Conservation (phyloP, 75 land plant genomes). For the Adiantum capillusveneris region DNA sequence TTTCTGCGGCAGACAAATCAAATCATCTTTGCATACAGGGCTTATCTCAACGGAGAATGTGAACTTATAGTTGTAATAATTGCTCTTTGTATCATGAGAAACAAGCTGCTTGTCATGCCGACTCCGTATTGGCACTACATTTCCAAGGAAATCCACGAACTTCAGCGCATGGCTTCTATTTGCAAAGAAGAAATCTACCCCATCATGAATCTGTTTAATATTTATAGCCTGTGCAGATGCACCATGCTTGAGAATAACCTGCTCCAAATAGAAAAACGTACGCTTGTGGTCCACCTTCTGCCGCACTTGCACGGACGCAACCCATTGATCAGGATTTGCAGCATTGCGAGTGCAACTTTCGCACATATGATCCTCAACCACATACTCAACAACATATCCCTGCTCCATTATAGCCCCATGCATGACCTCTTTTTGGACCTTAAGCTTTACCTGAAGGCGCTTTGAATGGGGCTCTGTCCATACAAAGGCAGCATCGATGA, state of each 20-base stretch:
- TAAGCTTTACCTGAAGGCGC: constrained; percentile 55
- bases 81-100: constrained; percentile 76
- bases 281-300: constrained; percentile 72
- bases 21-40: constrained; percentile 75
- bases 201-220: constrained; percentile 49
- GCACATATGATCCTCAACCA: constrained; percentile 57
- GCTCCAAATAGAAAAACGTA: constrained; percentile 70
- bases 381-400: constrained; percentile 56
- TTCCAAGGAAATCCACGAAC: constrained; percentile 50
- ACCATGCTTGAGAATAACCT: constrained; percentile 65
- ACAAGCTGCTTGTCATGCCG: constrained; percentile 65
- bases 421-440: constrained; percentile 55
- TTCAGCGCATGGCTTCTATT: constrained; percentile 56
- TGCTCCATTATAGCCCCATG: constrained; percentile 64
- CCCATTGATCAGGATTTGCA: constrained; percentile 75
- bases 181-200: constrained; percentile 68
- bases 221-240: constrained; percentile 50
- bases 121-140: constrained; percentile 39
- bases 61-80: constrained; percentile 61
- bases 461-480: constrained; percentile 86
- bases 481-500: constrained; percentile 60
- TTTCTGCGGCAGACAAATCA: constrained; percentile 65
- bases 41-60: constrained; percentile 74
- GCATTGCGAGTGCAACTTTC: constrained; percentile 48
- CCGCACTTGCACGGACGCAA: constrained; percentile 61